Evolutionary conservation across 2,329 filamentous ascomycete species (phyloP).

Genomic region (Alternaria gaisen): DNA sequence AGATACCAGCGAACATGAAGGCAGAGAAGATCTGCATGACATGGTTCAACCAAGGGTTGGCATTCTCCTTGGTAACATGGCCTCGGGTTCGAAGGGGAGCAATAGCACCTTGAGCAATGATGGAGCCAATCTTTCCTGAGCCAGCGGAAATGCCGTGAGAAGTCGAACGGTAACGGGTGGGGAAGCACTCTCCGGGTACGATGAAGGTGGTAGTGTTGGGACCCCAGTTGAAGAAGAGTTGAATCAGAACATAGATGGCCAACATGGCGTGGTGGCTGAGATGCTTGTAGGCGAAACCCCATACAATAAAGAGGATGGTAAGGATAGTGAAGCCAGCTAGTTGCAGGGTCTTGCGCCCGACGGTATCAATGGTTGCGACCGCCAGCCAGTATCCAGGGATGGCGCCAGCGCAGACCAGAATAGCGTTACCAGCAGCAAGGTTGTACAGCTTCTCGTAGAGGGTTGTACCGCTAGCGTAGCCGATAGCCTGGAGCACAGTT

Average conservation of each 20-base stretch:
- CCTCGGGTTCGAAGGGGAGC: constrained; percentile 63
- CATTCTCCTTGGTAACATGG: constrained; percentile 45
- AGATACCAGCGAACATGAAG: constrained; percentile 78
- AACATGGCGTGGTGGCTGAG: constrained; percentile 52
- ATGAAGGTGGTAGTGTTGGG: constrained; percentile 63
- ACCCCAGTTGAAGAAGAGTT: constrained; percentile 63
- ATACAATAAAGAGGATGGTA: constrained; percentile 47
- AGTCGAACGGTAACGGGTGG: constrained; percentile 59
- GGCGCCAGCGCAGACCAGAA: constrained; percentile 78
- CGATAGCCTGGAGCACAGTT: constrained; percentile 74
- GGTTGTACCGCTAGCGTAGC: constrained; percentile 68
- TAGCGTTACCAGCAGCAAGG: constrained; percentile 79
- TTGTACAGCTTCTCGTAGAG: constrained; percentile 77
- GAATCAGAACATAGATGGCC: constrained; percentile 58
- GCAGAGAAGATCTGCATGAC: constrained; percentile 80
- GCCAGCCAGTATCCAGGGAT: constrained; percentile 80
- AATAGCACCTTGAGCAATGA: constrained; percentile 60
- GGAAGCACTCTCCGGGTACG: constrained; percentile 61
- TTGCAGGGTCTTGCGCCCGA: constrained; percentile 63
- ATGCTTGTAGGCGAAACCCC: constrained; percentile 48
- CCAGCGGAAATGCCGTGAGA: constrained; percentile 61
- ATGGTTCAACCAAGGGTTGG: constrained; percentile 73
- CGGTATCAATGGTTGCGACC: constrained; percentile 67
- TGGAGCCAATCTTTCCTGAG: constrained; percentile 59
- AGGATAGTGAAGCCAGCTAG: constrained; percentile 45